Percentiles rank a stretch among this genome's conserved stretches.
Evolutionary conservation across 345 rosid species (phyloP).

Genomic region (Bretschneidera sinensis): DNA sequence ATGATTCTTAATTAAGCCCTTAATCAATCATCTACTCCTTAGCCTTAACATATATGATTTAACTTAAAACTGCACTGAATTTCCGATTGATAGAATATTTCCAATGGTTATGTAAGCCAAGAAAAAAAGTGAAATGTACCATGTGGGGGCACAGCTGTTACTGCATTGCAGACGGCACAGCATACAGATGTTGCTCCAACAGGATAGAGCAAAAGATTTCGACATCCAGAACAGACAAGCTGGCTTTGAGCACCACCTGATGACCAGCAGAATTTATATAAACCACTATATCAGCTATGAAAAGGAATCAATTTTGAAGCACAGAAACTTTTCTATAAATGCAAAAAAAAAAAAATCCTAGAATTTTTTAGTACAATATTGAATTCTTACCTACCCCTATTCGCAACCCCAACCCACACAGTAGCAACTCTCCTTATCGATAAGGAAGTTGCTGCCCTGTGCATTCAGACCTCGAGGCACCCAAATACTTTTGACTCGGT

Average conservation of each 20-base stretch:
- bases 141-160: slow-evolving; percentile 91
- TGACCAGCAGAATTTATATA: slow-evolving; percentile 17
- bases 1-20: neutral
- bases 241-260: slow-evolving; percentile 76
- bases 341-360: neutral
- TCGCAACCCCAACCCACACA: too few relatives aligned
- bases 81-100: neutral
- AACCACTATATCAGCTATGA: neutral
- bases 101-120: neutral
- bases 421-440: too few relatives aligned
- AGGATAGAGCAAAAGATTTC: slow-evolving; percentile 85
- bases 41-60: neutral
- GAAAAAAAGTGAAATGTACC: slow-evolving; percentile 35
- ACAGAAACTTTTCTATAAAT: neutral
- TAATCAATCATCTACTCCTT: neutral
- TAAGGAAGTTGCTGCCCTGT: too few relatives aligned
- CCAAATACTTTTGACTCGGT: too few relatives aligned
- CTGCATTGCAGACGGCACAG: slow-evolving; percentile 99
- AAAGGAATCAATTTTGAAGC: neutral
- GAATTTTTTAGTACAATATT: too few relatives aligned
- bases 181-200: slow-evolving; percentile 94
- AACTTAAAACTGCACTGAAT: neutral
- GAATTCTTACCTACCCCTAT: too few relatives aligned
- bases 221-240: slow-evolving; percentile 96
- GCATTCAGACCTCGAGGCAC: too few relatives aligned